phyloP scores from a whole-genome alignment of 345 rosid species.

The Heritiera littoralis region DNA sequence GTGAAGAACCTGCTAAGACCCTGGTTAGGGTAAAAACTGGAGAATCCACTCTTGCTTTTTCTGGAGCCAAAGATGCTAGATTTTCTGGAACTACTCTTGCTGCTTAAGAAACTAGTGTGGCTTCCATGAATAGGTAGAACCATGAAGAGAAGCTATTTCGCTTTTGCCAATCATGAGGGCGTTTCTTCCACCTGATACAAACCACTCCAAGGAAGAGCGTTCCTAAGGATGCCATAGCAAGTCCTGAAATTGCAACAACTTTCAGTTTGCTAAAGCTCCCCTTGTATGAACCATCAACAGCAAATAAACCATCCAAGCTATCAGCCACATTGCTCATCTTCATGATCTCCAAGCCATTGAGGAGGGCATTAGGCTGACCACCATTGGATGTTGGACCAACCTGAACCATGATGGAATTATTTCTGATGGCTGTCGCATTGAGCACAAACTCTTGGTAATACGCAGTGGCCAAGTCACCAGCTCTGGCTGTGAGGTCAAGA shows the following conservation, averaged over 20 bases:
- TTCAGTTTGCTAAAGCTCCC: slow-evolving; percentile 40
- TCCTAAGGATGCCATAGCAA: slow-evolving; percentile 50
- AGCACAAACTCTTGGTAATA: slow-evolving; percentile 59
- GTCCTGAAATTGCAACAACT: slow-evolving; percentile 54
- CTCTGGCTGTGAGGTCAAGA: slow-evolving; percentile 58
- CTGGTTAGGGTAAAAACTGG: slow-evolving; percentile 56
- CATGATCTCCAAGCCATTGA: slow-evolving; percentile 76
- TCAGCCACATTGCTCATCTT: slow-evolving; percentile 61
- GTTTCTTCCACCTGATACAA: slow-evolving; percentile 50
- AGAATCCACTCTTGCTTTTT: slow-evolving; percentile 55
- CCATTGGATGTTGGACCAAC: slow-evolving; percentile 55
- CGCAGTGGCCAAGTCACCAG: slow-evolving; percentile 44
- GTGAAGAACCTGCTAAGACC: slow-evolving; percentile 67
- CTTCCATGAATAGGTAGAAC: slow-evolving; percentile 59
- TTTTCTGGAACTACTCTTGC: slow-evolving; percentile 52
- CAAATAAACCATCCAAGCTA: slow-evolving; percentile 58
- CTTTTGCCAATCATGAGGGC: slow-evolving; percentile 64
- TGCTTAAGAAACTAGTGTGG: slow-evolving; percentile 48
- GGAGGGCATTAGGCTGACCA: slow-evolving; percentile 55
- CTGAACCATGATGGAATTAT: slow-evolving; percentile 60
- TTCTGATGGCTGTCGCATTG: slow-evolving; percentile 44
- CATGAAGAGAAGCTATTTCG: slow-evolving; percentile 70
- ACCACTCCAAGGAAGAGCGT: slow-evolving; percentile 44
- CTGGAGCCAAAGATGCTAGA: slow-evolving; percentile 59
- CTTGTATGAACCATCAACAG: slow-evolving; percentile 36